These are phyloP conservation scores for Pyrus betulifolia DNA, from an alignment of 306 rosid species.

Conservation along the genomic window DNA sequence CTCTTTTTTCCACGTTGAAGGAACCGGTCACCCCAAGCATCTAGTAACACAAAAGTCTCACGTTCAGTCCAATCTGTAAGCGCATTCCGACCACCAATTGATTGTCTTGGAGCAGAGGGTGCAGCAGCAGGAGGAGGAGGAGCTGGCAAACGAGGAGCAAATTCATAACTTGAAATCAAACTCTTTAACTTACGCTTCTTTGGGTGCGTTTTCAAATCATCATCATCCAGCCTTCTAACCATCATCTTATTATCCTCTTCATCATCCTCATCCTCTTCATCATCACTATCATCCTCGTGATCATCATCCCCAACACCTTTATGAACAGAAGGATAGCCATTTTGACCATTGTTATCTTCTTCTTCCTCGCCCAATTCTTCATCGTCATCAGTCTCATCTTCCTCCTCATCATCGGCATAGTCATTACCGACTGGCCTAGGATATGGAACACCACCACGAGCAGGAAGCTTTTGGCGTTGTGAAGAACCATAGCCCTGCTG, in stretches of 20 bases:
- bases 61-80: conserved; percentile 77
- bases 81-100: conserved; percentile 60
- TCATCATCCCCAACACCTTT: conserved; percentile 18
- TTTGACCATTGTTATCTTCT: conserved; percentile 43
- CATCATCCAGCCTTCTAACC: conserved; percentile 29
- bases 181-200: conserved; percentile 70
- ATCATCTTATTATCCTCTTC: conserved; percentile 33
- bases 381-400: conserved; percentile 39
- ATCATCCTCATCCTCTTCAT: conserved; percentile 28
- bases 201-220: conserved; percentile 50
- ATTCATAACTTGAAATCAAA: conserved; percentile 66
- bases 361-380: conserved; percentile 40
- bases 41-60: conserved; percentile 71
- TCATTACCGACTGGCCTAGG: conserved; percentile 29
- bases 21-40: conserved; percentile 83
- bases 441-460: conserved; percentile 35
- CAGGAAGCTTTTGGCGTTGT: conserved; percentile 28
- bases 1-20: conserved; percentile 82
- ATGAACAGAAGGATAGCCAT: conserved; percentile 21
- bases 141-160: conserved; percentile 58
- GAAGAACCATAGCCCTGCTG: conserved; percentile 46
- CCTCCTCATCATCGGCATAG: conserved; percentile 34
- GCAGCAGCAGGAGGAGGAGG: conserved; percentile 18
- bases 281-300: conserved; percentile 12
- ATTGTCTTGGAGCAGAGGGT: conserved; percentile 42